Base-by-base conservation (phyloP, 306 rosid genomes). In the Vicia sativa region DNA sequence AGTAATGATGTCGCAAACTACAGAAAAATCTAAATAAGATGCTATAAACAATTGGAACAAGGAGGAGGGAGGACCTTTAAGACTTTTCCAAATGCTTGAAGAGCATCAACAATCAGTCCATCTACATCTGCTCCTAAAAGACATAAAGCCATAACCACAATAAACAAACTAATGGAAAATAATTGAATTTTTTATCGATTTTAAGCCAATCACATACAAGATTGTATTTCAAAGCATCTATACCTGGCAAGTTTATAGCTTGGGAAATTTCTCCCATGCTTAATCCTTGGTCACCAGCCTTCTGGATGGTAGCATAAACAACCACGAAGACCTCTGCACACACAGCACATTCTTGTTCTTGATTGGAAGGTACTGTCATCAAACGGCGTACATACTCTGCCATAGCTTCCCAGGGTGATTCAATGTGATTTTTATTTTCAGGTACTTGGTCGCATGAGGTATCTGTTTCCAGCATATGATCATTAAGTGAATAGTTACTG, bases 261-360 rank as follows among this genome's bases (percentile, higher is more conserved):
- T 31, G 83, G 69, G 90, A 79, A 79, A 93, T 77, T 78, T 90
- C 97, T 71, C 73, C 81, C 29, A 88, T 80, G 83, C 89, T 76
- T 84, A 93, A 84, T 66, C 99, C 99, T 78, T 88, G 97, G 77
- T 93, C 99, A 63, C 99, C 96, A 42, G 88, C 91, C 79, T 78
- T 86, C 77, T 80, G 88, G 69, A 90, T 86, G 69, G 99, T 86
- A 80, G 80, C 71, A 83, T 74, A 87, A 77, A 86, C 82, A 44
- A 79, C 75, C 79, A 60, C 68, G 78, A 93, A 86, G 65, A 85
- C 82, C 76, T 85, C 90, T 19, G 91, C 84, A 57, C 67, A 34
- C 70, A 90, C 79, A 68, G 64, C 59, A 72, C 72, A 28, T 41
- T 35, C 65, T 52, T 82, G 77, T 74, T 83, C 87, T 71, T 45